Percentiles rank a stretch among this genome's conserved stretches.
Evolutionary conservation across 2,329 filamentous ascomycete genomes (phyloP).

Genomic region (Colletotrichum siamense): DNA sequence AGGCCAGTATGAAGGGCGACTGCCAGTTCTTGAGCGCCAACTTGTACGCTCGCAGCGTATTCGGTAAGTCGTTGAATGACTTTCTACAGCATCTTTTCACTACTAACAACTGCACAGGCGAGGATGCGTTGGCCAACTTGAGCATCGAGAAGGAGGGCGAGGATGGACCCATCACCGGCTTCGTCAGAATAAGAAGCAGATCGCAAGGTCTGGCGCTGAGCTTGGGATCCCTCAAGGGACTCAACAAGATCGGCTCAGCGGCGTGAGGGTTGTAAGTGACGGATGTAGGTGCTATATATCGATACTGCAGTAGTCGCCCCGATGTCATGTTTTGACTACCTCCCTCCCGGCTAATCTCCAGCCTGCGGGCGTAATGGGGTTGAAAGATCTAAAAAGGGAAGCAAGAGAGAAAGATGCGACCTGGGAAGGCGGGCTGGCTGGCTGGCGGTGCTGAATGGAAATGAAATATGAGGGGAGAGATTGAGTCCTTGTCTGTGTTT

Average conservation of each 20-base stretch:
- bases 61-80: conserved; percentile 72
- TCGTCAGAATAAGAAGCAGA: conserved; percentile 96
- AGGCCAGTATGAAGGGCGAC: conserved; percentile 94
- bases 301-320: conserved; percentile 1
- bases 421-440: neutral
- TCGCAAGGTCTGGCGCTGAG: conserved; percentile 95
- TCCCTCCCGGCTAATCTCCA: neutral
- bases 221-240: conserved; percentile 90
- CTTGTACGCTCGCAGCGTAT: conserved; percentile 93
- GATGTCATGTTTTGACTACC: neutral
- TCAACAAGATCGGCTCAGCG: conserved; percentile 76
- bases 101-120: conserved; percentile 63
- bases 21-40: conserved; percentile 98
- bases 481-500: neutral
- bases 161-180: conserved; percentile 93
- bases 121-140: conserved; percentile 96
- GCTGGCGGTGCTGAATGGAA: conserved; percentile 7
- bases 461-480: neutral
- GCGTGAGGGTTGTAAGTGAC: conserved; percentile 27
- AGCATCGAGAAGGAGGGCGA: conserved; percentile 98
- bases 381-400: neutral
- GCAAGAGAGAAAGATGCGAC: neutral
- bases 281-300: conserved; percentile 5
- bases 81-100: conserved; percentile 1
- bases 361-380: conserved; percentile 7